Evolutionary conservation across 1,284 basidiomycete genomes (phyloP).

Genomic region (Kalmanozyma brasiliensis): DNA sequence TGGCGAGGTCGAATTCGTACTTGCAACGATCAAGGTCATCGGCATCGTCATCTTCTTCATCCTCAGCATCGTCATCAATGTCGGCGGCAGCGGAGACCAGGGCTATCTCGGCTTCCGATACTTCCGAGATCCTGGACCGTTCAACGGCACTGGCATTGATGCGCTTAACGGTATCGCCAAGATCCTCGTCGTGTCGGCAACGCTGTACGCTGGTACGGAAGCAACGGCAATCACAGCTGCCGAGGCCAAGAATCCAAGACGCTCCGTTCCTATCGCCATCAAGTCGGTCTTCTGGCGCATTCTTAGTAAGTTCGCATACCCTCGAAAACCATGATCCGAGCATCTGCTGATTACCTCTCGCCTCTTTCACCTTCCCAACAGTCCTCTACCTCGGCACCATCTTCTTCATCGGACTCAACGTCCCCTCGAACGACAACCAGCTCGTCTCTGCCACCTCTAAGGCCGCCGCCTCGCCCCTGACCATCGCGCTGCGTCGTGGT

Average conservation of each 20-base stretch:
- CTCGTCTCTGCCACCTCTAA: conserved; percentile 39
- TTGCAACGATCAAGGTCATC: conserved; percentile 46
- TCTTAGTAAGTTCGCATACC: no score
- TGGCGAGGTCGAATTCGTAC: conserved; percentile 63
- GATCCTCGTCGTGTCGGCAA: conserved; percentile 79
- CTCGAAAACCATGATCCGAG: no score
- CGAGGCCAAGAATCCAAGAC: conserved; percentile 50
- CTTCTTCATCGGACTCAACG: conserved; percentile 55
- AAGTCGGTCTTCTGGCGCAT: conserved; percentile 79
- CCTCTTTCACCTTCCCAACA: no score
- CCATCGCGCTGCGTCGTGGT: conserved; percentile 48
- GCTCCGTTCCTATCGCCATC: conserved; percentile 44
- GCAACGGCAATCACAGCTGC: conserved; percentile 63
- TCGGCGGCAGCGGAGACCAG: conserved; percentile 41
- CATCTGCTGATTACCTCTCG: no score
- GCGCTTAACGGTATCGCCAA: conserved; percentile 63
- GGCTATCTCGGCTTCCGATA: conserved; percentile 52
- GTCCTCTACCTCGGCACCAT: conserved; percentile 73
- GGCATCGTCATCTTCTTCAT: conserved; percentile 49
- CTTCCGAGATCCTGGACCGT: conserved; percentile 69
- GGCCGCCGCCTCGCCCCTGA: conserved; percentile 47
- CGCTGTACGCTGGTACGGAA: conserved; percentile 76
- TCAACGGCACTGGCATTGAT: conserved; percentile 47
- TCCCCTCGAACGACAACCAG: conserved; percentile 33
- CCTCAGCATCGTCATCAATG: conserved; percentile 49